Evolutionary conservation across 2,329 filamentous ascomycete genomes (phyloP), one percentile per base, ranked within the genome.

Genomic region (Dothideomycetes sp.): DNA sequence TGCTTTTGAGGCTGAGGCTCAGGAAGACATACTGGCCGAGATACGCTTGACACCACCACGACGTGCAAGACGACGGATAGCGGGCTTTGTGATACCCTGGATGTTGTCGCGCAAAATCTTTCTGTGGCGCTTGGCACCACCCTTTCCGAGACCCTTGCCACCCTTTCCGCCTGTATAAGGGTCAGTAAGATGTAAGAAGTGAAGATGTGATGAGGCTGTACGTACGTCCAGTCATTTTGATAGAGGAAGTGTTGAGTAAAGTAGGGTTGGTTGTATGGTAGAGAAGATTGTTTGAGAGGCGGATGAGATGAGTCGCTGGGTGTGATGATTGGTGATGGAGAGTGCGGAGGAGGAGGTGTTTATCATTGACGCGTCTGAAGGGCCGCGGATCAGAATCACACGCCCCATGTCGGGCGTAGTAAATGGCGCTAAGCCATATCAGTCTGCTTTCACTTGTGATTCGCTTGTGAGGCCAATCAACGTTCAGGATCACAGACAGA

Each of bases 21-120:
- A 32, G 42, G 38, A 31, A 64, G 76, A 84, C 79, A 64, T 77
- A 84, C 79, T 93, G 65, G 88, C 88, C 60, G 87, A 94, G 61
- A 95, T 95, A 94, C 88, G 88, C 85, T 95, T 95, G 77, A 95
- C 88, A 88, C 88, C 88, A 69, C 88, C 88, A 91, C 88, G 87
- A 72, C 88, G 88, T 52, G 88, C 88, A 65, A 95, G 87, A 93
- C 88, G 88, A 61, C 88, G 83, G 70, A 95, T 95, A 59, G 88
- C 88, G 58, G 88, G 88, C 84, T 95, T 95, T 62, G 88, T 95
- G 64, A 95, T 95, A 72, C 88, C 88, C 75, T 95, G 88, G 64
- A 95, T 95, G 84, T 94, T 95, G 83, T 94, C 88, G 71, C 88
- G 86, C 68, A 95, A 78, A 75, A 95, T 95, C 84, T 95, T 95